Base-by-base conservation (phyloP, 257 asterid genomes). In the Solanum bukasovii region DNA sequence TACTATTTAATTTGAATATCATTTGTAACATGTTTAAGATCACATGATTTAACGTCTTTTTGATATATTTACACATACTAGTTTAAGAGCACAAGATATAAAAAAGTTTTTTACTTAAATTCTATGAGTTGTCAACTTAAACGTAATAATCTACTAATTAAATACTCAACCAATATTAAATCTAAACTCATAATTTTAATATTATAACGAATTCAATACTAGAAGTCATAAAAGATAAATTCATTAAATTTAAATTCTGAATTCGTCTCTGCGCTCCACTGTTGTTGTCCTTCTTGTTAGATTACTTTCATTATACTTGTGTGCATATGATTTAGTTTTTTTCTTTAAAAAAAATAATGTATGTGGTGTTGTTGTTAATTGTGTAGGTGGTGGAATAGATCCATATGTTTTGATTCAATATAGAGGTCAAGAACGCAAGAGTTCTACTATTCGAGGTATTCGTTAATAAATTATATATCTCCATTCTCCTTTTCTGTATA, bases 321-420 rank as follows among this genome's bases (percentile, higher is more conserved):
- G 21, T 77, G 35, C 84, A 40, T 20, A n/a, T 40, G 40, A 20
- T 34, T 73, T 20, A 73, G 7, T 1, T 5, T 70, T 16, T 16
- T 52, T 5, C 0, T 52, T 5, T 4, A 44, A 44, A 46, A 2
- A 25, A n/a, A 0, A 23, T 31, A 3, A 9, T 12, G 27, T 1
- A 38, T 27, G 16, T 42, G 65, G 9, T 44, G 38, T 8, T 79
- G 38, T 8, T 79, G n/a, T 16, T 27, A 46, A 27, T 81, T 11
- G 4, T 68, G 44, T 59, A 86, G 91, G 84, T 67, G 92, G 92
- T 31, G 89, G 87, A 31, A 91, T 89, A 29, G 93, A 91, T 83
- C 91, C 92, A 5, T 91, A 91, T 82, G 92, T 91, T 83, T 42
- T 91, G 87, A 63, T 91, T 87, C 89, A 88, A 29, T 91, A 91